Base-by-base conservation (phyloP, 1,284 basidiomycete genomes). In the Xanthoconium separans region DNA sequence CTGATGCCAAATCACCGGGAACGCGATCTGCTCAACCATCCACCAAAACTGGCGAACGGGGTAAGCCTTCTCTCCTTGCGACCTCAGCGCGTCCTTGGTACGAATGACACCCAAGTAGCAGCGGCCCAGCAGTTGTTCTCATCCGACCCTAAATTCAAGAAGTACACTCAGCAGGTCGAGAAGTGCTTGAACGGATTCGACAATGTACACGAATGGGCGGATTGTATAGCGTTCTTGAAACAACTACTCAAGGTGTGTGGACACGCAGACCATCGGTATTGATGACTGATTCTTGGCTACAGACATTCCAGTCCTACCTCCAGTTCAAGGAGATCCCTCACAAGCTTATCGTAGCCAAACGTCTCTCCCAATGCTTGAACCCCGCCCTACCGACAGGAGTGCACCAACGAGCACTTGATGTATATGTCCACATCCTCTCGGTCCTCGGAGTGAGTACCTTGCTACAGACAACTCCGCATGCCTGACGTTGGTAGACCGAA, bases 191-290 rank as follows among this genome's bases (percentile, higher is more conserved):
- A 88, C 60, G 89, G 92, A 2, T 99, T 99, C 65, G 95, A 98
- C 69, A 93, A 85, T 68, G 93, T 98, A 57, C 93, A 96, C 58
- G 97, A 99, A 76, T 99, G 97, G 97, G 96, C 97, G 55, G 97
- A 99, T 77, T 99, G 96, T 71, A 98, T 98, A 69, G 91, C 96
- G 42, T 99, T 99, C 74, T 76, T 99, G 66, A 95, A 95, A 63
- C 89, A 95, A 58, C 75, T 99, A 54, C 84, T 98, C 61, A 99
- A 98, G 82, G 95, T 70, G 40, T 42, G 49, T 52, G 39, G 58
- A 22, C 24, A 44, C 20, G 24, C 7, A 10, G 30, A 55, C 45
- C 9, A 31, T 40, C 6, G 3, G 9, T 27, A 30, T 39, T n/a
- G 27, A 31, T 44, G 15, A 18, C 47, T 53, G 34, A 58, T 44